Percentiles rank a stretch among this genome's conserved stretches.
phyloP scores from a whole-genome alignment of 2,329 filamentous ascomycete species.

The Aspergillus sp. region DNA sequence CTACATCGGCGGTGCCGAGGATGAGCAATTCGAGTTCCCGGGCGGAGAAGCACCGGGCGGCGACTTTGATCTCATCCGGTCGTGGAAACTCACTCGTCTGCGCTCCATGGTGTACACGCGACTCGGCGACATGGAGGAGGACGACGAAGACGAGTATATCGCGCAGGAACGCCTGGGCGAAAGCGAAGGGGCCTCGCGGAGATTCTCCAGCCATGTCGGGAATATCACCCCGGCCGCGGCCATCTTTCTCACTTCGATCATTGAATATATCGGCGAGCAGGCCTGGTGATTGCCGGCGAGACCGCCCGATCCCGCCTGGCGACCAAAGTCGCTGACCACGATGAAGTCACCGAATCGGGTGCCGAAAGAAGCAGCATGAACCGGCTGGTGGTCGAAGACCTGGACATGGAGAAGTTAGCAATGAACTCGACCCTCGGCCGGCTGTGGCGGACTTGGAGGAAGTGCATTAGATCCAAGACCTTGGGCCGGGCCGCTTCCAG shows the following conservation, averaged over 20 bases:
- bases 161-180: conserved; percentile 65
- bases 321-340: conserved; percentile 43
- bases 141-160: conserved; percentile 86
- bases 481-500: conserved; percentile 34
- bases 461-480: conserved; percentile 43
- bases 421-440: conserved; percentile 80
- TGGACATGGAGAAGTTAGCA: conserved; percentile 87
- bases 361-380: conserved; percentile 41
- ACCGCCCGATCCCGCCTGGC: conserved; percentile 51
- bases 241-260: conserved; percentile 88
- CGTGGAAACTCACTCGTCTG: conserved; percentile 87
- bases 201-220: conserved; percentile 48
- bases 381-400: conserved; percentile 73
- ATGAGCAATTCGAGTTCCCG: conserved; percentile 59
- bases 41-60: conserved; percentile 42
- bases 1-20: conserved; percentile 69
- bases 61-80: conserved; percentile 81
- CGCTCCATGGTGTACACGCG: conserved; percentile 98
- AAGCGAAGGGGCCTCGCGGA: conserved; percentile 46
- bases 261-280: conserved; percentile 90
- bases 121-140: conserved; percentile 91
- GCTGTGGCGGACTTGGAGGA: conserved; percentile 93
- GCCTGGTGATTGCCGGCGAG: conserved; percentile 79
- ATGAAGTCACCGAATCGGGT: conserved; percentile 43
- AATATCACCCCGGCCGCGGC: conserved; percentile 81